Base-by-base conservation (phyloP, 257 asterid genomes). In the Fraxinus pennsylvanica region DNA sequence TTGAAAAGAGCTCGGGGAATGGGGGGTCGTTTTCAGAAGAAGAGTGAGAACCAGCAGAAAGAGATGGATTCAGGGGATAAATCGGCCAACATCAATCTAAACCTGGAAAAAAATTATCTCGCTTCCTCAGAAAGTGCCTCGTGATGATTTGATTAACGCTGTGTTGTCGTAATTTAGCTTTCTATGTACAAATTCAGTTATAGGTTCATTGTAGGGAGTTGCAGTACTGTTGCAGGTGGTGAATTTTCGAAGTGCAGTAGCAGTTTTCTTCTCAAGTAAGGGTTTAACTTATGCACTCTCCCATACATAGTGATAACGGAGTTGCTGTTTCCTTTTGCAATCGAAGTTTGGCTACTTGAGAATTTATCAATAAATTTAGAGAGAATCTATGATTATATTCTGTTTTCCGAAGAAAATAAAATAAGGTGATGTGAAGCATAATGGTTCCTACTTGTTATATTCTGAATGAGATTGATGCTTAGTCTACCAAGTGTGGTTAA, bases 11-110 rank as follows among this genome's bases (percentile, higher is more conserved):
- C 93, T 67, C 86, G 97, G 73, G 96, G 99, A 73, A 85, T 78
- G 14, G 99, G 99, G 25, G 97, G 99, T 13, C 97, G 97, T 73
- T 94, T 94, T 87, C 96, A 91, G 70, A 91, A 91, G 88, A 93
- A 91, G 87, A 86, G 76, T 6, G 90, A 87, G 9, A 84, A 82
- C 83, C 83, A 76, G 82, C 86, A 82, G 78, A 84, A 79, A 50
- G 87, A 85, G 50, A 88, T 43, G 69, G 93, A 76, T 71, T 85
- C 90, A 14, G 83, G 91, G 74, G 87, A 83, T 80, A 86, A 75
- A 41, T 78, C 81, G 74, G 86, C 83, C 50, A 86, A 70, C 74
- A 80, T 82, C 73, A 88, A 90, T 74, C 87, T 82, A 13, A 86
- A 87, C 72, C 61, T 84, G 35, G 90, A 83, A 43, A 87, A 80